Evolutionary conservation across 2,329 filamentous ascomycete species (phyloP).

Genomic region (Xylaria arbuscula): DNA sequence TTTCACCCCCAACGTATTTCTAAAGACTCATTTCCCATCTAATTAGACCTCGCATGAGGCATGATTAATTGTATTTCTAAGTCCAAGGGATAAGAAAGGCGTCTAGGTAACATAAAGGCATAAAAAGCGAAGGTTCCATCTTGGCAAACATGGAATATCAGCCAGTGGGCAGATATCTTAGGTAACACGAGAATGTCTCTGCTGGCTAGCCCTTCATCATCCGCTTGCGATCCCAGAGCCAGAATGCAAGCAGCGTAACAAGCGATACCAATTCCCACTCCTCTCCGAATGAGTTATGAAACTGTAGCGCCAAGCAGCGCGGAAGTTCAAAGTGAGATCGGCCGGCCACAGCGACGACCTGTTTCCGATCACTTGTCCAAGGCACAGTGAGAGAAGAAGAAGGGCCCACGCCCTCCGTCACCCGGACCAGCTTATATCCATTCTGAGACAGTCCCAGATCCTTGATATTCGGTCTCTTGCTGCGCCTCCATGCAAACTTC

Average conservation of each 20-base stretch:
- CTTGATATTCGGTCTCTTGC: slow-evolving; percentile 23
- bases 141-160: slow-evolving; percentile 8
- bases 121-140: slow-evolving; percentile 5
- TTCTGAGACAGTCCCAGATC: slow-evolving; percentile 26
- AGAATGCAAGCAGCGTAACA: slow-evolving; percentile 29
- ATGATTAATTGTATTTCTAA: slow-evolving; percentile 26
- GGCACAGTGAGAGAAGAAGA: background rate
- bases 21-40: background rate
- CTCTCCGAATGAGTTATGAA: slow-evolving; percentile 26
- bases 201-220: slow-evolving; percentile 20
- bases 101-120: slow-evolving; percentile 29
- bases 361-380: slow-evolving; percentile 27
- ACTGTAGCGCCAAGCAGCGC: slow-evolving; percentile 17
- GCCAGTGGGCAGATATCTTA: slow-evolving; percentile 18
- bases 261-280: slow-evolving; percentile 32
- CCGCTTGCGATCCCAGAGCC: slow-evolving; percentile 30
- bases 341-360: slow-evolving; percentile 31
- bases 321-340: slow-evolving; percentile 11
- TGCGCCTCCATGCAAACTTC: slow-evolving; percentile 35
- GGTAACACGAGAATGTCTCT: slow-evolving; percentile 21
- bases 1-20: slow-evolving; percentile 6
- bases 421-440: slow-evolving; percentile 30
- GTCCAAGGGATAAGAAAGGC: background rate
- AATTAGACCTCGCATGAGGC: background rate
- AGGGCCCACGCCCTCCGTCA: slow-evolving; percentile 11